Evolutionary conservation across 2,329 filamentous ascomycete genomes (phyloP).

Genomic region (Aspergillus novofumigatus): DNA sequence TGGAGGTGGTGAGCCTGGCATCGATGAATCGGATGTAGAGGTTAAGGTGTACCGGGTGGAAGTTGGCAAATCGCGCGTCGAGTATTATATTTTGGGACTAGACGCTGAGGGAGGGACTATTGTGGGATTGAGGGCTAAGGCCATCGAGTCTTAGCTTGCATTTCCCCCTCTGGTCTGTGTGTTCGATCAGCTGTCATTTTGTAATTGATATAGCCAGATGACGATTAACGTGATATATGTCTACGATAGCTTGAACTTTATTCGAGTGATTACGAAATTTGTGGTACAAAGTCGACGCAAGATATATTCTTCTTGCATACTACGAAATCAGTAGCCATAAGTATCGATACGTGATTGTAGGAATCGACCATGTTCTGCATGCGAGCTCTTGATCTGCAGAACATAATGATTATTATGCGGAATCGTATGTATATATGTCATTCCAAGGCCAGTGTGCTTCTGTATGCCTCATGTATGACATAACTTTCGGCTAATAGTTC

Average conservation of each 20-base stretch:
- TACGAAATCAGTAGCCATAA: background rate
- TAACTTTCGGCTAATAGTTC: background rate
- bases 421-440: background rate
- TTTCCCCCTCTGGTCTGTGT: background rate
- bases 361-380: background rate
- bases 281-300: background rate
- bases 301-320: background rate
- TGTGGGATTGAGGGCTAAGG: slow-evolving; percentile 73
- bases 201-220: background rate
- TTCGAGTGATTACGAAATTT: background rate
- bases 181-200: background rate
- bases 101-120: slow-evolving; percentile 57
- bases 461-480: background rate
- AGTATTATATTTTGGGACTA: slow-evolving; percentile 75
- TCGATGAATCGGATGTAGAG: slow-evolving; percentile 44
- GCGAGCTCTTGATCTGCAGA: background rate
- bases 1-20: slow-evolving; percentile 44
- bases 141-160: slow-evolving; percentile 61
- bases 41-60: slow-evolving; percentile 71
- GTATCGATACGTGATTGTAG: no score
- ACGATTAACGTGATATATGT: background rate
- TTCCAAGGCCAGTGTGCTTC: background rate
- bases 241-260: background rate
- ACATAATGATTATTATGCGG: background rate
- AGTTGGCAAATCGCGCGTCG: slow-evolving; percentile 58